Percentiles rank a stretch among this genome's conserved stretches.
Conservation (phyloP, 2,329 filamentous ascomycete species). For the Ophiostoma sp. region DNA sequence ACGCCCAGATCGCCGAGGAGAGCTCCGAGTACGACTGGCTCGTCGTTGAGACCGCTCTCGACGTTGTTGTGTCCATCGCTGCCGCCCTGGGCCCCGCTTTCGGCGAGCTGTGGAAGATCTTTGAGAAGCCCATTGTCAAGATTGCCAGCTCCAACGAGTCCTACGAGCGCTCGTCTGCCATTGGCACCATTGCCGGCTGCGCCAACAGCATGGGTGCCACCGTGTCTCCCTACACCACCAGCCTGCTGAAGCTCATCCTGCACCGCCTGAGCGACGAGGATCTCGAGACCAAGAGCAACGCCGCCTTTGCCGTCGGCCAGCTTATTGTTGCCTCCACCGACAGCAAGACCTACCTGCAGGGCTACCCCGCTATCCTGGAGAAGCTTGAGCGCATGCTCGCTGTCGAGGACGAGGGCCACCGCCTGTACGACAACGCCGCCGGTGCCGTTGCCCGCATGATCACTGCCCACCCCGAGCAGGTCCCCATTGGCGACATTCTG, state of each 20-base stretch:
- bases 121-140: conserved; percentile 85
- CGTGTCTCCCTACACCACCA: conserved; percentile 75
- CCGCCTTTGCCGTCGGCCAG: conserved; percentile 83
- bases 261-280: conserved; percentile 88
- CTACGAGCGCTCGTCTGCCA: conserved; percentile 81
- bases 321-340: conserved; percentile 77
- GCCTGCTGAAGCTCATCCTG: conserved; percentile 72
- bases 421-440: conserved; percentile 86
- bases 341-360: conserved; percentile 64
- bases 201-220: conserved; percentile 74
- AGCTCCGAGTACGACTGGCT: conserved; percentile 97
- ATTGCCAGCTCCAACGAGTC: conserved; percentile 80
- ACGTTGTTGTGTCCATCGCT: conserved; percentile 80
- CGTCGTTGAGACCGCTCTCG: conserved; percentile 87
- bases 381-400: conserved; percentile 83
- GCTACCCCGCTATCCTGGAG: conserved; percentile 70
- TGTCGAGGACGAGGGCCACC: conserved; percentile 59
- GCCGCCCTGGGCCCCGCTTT: conserved; percentile 77
- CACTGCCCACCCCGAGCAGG: conserved; percentile 73
- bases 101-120: conserved; percentile 87
- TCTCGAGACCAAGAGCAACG: conserved; percentile 87
- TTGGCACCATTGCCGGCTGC: conserved; percentile 89
- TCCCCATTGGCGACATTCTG: conserved; percentile 75
- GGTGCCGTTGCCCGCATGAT: conserved; percentile 93
- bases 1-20: conserved; percentile 65